A percentile compares a stretch with the other conserved stretches of the same genome.
Evolutionary conservation across 495 filamentous ascomycete species (phyloP).

Genomic region (Aspergillus leporis): DNA sequence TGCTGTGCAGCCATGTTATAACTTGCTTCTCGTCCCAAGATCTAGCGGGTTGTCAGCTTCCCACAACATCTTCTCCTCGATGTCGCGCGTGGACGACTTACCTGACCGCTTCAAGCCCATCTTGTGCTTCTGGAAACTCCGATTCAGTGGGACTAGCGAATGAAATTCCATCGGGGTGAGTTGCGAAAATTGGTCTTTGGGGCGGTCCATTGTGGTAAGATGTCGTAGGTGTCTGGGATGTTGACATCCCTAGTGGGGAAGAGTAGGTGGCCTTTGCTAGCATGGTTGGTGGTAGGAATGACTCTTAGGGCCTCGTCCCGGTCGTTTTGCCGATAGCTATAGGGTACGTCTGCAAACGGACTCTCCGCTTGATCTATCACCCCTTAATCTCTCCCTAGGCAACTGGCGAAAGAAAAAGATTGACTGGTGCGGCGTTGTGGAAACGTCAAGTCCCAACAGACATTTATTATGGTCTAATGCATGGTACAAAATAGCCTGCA

Average conservation of each 20-base stretch:
- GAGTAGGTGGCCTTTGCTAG: slow-evolving; percentile 81
- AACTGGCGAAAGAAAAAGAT: not conserved
- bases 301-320: not conserved
- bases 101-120: slow-evolving; percentile 61
- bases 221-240: slow-evolving; percentile 54
- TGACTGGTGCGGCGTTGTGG: slow-evolving; percentile 2
- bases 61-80: not conserved
- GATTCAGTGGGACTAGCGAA: slow-evolving; percentile 90
- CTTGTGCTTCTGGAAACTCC: slow-evolving; percentile 82
- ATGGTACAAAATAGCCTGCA: slow-evolving; percentile 12
- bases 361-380: not conserved
- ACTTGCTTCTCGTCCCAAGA: slow-evolving; percentile 92
- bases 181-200: slow-evolving; percentile 53
- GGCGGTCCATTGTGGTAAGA: slow-evolving; percentile 50
- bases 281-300: slow-evolving; percentile 52
- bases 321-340: not conserved
- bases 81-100: slow-evolving; percentile 28
- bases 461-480: slow-evolving; percentile 17
- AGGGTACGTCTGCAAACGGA: slow-evolving; percentile 1
- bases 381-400: not conserved
- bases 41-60: slow-evolving; percentile 41
- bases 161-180: slow-evolving; percentile 57
- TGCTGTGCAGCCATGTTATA: slow-evolving; percentile 82
- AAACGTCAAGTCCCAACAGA: slow-evolving; percentile 10
- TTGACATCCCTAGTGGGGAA: slow-evolving; percentile 58